Evolutionary conservation across 2,329 filamentous ascomycete genomes (phyloP), one percentile per base, ranked within the genome.

Genomic region (Aspergillus ochraceoroseus): DNA sequence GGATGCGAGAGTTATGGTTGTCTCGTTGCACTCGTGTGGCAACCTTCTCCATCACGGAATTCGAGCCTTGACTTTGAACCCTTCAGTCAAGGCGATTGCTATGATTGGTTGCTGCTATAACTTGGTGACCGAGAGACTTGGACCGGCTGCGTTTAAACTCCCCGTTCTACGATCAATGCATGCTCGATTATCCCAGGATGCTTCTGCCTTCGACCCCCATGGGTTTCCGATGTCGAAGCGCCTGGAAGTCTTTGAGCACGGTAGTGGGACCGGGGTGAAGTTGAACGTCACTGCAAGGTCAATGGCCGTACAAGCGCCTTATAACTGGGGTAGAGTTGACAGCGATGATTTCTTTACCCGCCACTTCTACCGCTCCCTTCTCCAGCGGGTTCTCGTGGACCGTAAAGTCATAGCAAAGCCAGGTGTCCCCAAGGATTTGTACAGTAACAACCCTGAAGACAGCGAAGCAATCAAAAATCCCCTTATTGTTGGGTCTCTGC

Each of bases 41-140:
- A 96, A 98, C 53, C 79, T 98, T n/a, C 85, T 94, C 0, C 92
- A 98, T 63, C 89, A 94, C 59, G 92, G 86, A 7, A 82, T 98
- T 42, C 82, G 87, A 9, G 94, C 90, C 0, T 76, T 98, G 13
- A 67, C 89, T 1, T 68, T 94, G 42, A 96, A 95, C 59, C 83
- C 85, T 0, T 77, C 81, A 3, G 89, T 96, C 40, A 79, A 80
- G 20, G 87, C 88, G n/a, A 83, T 96, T 14, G 90, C 90, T 43
- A 89, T 98, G 60, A 87, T 98, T 45, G 92, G 92, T 32, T 98
- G 92, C 71, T 98, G 92, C 73, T 96, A 98, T 73, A 98, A 98
- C 56, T 79, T 96, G 4, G 71, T 96, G 53, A 95, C 90, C 0
- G 92, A 96, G 66, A 81, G 86, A 42, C 77, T 95, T 8, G 86